A percentile compares a stretch with the other conserved stretches of the same genome.
Conservation (phyloP, 73 alveolate genomes). For the Urostyla sp. region DNA sequence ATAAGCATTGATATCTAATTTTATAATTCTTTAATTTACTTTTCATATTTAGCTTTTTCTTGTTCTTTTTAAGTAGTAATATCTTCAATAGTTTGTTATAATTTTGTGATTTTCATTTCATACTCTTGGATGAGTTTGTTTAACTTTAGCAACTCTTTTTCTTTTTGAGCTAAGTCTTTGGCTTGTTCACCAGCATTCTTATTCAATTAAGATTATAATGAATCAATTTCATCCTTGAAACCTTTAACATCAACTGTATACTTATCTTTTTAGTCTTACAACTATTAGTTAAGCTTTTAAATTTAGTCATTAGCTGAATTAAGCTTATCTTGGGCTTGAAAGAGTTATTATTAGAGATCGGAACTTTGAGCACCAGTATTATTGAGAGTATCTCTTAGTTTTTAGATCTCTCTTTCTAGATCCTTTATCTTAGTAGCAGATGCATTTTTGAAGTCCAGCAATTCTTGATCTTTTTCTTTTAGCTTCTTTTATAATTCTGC, state of each 20-base stretch:
- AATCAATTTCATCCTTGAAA: conserved; percentile 8
- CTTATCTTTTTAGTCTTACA: conserved; percentile 35
- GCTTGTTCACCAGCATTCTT: conserved; percentile 31
- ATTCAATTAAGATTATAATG: conserved; percentile 36
- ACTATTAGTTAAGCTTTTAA: background rate
- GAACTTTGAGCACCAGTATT: conserved; percentile 2
- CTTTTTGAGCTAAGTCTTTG: conserved; percentile 44
- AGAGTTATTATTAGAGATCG: conserved; percentile 17
- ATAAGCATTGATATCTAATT: conserved; percentile 50
- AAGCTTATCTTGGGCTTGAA: conserved; percentile 19
- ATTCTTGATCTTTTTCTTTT: background rate
- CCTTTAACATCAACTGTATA: conserved; percentile 33
- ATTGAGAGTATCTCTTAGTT: background rate
- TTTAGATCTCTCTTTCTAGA: conserved; percentile 33
- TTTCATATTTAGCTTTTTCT: conserved; percentile 17
- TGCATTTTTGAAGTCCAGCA: background rate
- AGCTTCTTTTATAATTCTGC: conserved; percentile 7
- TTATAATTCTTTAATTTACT: conserved; percentile 47
- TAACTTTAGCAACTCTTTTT: conserved; percentile 26
- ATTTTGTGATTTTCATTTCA: background rate
- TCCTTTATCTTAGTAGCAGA: conserved; percentile 8
- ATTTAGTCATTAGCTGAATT: conserved; percentile 26
- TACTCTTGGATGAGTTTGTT: conserved; percentile 54
- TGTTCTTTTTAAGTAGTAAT: conserved; percentile 13
- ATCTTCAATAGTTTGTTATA: background rate